These are phyloP conservation scores for Leccinum proximum DNA, from an alignment of 1,284 basidiomycete genomes.

Conservation along the genomic window DNA sequence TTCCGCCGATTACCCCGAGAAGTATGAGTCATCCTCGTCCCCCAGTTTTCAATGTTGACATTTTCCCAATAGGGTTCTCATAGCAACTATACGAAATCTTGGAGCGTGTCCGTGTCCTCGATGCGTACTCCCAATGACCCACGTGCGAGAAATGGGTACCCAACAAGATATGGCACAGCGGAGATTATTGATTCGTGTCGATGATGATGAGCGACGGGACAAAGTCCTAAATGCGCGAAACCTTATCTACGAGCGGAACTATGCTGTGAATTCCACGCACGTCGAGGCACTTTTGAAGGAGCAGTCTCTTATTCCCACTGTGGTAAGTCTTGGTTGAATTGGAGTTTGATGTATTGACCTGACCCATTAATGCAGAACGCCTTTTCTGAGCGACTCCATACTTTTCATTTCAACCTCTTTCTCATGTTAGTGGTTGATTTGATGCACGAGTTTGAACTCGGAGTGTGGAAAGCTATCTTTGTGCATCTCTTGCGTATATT, in stretches of 20 bases:
- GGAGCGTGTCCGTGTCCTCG: conserved; percentile 32
- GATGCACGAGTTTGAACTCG: no score
- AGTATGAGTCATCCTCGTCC: conserved; percentile 16
- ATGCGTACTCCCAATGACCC: conserved; percentile 22
- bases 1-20: conserved; percentile 30
- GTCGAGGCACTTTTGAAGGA: conserved; percentile 11
- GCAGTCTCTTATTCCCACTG: conserved; percentile 9
- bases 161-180: not conserved
- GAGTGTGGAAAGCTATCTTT: no score
- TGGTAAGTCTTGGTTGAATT: not conserved
- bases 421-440: no score
- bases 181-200: not conserved
- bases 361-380: no score
- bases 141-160: conserved; percentile 12
- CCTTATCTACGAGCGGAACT: conserved; percentile 16
- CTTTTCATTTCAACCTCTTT: no score
- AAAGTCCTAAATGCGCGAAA: conserved; percentile 8
- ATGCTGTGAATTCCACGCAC: conserved; percentile 8
- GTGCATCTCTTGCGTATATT: no score
- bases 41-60: not conserved
- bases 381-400: conserved; percentile 1
- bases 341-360: not conserved
- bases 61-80: conserved; percentile 21
- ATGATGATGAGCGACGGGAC: conserved; percentile 2
- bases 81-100: conserved; percentile 27